Evolutionary conservation across 2,329 filamentous ascomycete genomes (phyloP).

Genomic region (Stachybotrys elegans): DNA sequence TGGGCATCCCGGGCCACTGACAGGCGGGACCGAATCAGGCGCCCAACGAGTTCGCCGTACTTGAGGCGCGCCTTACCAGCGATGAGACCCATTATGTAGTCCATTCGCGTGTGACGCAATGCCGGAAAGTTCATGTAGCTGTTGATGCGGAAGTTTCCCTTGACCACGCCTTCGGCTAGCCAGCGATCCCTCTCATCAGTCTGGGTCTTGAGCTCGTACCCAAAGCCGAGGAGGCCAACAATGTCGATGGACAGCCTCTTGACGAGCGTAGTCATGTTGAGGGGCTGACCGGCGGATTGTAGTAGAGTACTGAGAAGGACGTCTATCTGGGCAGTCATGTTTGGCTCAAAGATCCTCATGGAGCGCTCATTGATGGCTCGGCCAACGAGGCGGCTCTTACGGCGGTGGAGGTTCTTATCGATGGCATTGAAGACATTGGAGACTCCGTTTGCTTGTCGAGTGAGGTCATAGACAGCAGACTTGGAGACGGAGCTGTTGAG

Average conservation of each 20-base stretch:
- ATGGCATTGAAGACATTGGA: background rate
- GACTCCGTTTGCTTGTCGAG: background rate
- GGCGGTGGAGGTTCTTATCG: background rate
- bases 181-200: background rate
- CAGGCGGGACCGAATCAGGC: background rate
- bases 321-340: background rate
- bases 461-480: background rate
- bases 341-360: background rate
- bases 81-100: background rate
- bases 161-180: background rate
- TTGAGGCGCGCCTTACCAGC: background rate
- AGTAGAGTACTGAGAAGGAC: background rate
- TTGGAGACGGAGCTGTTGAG: background rate
- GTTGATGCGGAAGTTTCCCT: background rate
- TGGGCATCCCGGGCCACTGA: background rate
- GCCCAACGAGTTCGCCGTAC: background rate
- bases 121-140: background rate
- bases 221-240: background rate
- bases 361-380: background rate
- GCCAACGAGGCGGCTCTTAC: background rate
- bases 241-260: background rate
- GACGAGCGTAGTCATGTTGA: background rate
- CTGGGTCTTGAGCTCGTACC: background rate
- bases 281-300: background rate
- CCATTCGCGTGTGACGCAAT: background rate